Evolutionary conservation across 192 early-diverging fungal species (phyloP).

Genomic region (Entrophospora sp.): DNA sequence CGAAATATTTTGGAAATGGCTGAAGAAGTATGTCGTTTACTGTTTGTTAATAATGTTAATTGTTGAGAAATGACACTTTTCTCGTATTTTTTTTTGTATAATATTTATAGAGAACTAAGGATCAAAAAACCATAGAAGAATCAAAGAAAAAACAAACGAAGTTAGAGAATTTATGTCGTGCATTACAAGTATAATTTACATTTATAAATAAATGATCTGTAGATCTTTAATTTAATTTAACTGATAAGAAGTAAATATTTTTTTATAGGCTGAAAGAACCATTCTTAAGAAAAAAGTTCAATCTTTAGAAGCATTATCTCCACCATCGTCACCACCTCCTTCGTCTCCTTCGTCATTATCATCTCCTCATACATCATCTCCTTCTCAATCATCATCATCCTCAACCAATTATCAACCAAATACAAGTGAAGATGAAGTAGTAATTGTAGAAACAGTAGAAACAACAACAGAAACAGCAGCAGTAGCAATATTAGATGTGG

Average conservation of each 20-base stretch:
- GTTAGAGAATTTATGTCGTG: constrained; percentile 46
- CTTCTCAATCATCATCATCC: too few species aligned
- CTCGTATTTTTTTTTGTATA: too few species aligned
- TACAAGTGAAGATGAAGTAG: too few species aligned
- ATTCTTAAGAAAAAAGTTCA: constrained; percentile 16
- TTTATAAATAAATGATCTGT: neutral
- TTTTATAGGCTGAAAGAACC: constrained; percentile 10
- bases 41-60: neutral
- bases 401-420: too few species aligned
- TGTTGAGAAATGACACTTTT: too few species aligned
- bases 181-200: constrained; percentile 32
- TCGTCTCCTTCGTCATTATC: too few species aligned
- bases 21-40: constrained; percentile 31
- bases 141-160: constrained; percentile 39
- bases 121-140: constrained; percentile 38
- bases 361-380: too few species aligned
- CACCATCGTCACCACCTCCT: neutral
- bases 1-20: constrained; percentile 51
- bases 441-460: too few species aligned
- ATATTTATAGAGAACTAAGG: constrained; percentile 40
- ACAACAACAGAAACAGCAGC: too few species aligned
- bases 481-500: too few species aligned
- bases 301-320: neutral
- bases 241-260: too few species aligned
- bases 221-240: neutral